Evolutionary conservation across 495 filamentous ascomycete genomes (phyloP), one percentile per base, ranked within the genome.

Genomic region (Umbilicaria muhlenbergii): DNA sequence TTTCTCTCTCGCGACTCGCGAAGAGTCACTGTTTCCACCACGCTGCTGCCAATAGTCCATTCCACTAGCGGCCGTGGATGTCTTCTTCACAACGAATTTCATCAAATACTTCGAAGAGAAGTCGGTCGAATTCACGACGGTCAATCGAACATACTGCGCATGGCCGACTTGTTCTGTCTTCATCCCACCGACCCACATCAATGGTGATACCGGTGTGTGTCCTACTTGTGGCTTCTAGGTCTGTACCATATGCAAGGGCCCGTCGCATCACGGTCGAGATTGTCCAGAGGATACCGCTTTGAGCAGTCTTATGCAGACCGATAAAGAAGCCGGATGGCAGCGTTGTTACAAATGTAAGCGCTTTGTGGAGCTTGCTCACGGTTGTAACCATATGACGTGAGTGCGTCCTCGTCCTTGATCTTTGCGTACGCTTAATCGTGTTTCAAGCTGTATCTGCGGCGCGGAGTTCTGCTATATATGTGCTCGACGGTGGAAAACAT

Each of bases 121-220:
- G 38, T 39, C 38, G 12, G 38, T 24, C 16, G 38, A 39, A 24
- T 28, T 39, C 18, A 54, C 60, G 14, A 69, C 67, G 0, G 39
- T 53, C 1, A 58, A 73, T 34, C 43, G 61, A 16, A 73, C 61
- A 0, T 77, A 76, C 54, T 78, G 73, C 47, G 54, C 58, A 28
- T 39, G 38, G 10, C 44, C 56, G 2, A 17, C 38, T 4, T 8
- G 18, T 28, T 19, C 38, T 19, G 7, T 18, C 18, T 18, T 13
- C 17, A 13, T 24, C 19, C 13, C 31, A 2, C 36, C 50, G 1
- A 35, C 32, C 6, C 50, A 49, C 18, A 62, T 69, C 34, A 15
- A 41, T 3, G 56, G 49, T 15, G 56, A 61, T 8, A 42, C 58
- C 33, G 74, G 65, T 2, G 52, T 39, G 7, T 78, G 71, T 36